Percentiles rank a stretch among this genome's conserved stretches.
These are phyloP conservation scores for Thermothelomyces thermophilus DNA, from an alignment of 2,329 filamentous ascomycete species.

Conservation along the genomic window DNA sequence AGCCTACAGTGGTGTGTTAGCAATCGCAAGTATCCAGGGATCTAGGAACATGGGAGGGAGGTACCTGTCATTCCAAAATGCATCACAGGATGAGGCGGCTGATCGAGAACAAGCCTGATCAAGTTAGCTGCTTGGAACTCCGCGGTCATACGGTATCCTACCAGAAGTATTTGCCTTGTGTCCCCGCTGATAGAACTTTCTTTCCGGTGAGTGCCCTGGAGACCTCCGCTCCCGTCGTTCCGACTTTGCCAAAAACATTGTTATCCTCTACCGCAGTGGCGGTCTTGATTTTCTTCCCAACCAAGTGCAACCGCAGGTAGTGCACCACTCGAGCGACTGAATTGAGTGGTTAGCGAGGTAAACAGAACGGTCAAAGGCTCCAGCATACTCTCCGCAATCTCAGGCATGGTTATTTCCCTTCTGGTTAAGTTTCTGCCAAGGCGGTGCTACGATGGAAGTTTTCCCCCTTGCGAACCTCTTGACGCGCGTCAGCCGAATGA, in stretches of 20 bases:
- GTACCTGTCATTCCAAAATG: slow-evolving; percentile 70
- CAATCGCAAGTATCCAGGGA: slow-evolving; percentile 30
- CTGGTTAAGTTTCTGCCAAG: background rate
- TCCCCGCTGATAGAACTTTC: slow-evolving; percentile 58
- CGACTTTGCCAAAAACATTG: slow-evolving; percentile 86
- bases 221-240: slow-evolving; percentile 70
- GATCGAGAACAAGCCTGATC: slow-evolving; percentile 52
- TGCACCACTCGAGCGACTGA: slow-evolving; percentile 80
- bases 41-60: background rate
- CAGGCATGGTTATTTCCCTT: slow-evolving; percentile 44
- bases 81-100: slow-evolving; percentile 79
- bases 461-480: background rate
- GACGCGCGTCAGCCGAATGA: background rate
- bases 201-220: slow-evolving; percentile 67
- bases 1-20: slow-evolving; percentile 42
- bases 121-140: background rate
- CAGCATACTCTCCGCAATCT: slow-evolving; percentile 52
- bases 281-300: slow-evolving; percentile 69
- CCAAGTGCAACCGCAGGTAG: slow-evolving; percentile 74
- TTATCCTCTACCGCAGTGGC: slow-evolving; percentile 70
- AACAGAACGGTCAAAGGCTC: background rate
- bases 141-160: slow-evolving; percentile 26
- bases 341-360: slow-evolving; percentile 1
- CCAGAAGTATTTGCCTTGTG: slow-evolving; percentile 98
- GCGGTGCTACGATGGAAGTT: background rate